Conservation (phyloP, 345 rosid genomes). For the Cardiospermum halicacabum region DNA sequence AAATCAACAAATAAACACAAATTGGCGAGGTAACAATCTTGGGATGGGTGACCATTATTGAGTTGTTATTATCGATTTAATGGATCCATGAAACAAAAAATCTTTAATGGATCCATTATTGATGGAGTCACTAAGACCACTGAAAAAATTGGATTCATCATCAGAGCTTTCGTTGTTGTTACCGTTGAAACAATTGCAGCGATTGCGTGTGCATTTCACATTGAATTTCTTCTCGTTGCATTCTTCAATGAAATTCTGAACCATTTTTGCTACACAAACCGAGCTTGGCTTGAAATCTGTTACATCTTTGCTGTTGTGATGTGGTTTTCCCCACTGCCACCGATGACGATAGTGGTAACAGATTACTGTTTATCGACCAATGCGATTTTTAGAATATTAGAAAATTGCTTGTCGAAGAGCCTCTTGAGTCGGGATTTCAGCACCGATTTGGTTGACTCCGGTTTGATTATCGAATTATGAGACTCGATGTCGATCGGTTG, state of each 20-base stretch:
- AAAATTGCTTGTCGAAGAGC: slow-evolving; percentile 62
- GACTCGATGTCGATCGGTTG: slow-evolving; percentile 57
- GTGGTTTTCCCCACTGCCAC: slow-evolving; percentile 39
- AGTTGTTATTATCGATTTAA: too few species aligned
- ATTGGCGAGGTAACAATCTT: too few species aligned
- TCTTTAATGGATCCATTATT: slow-evolving; percentile 43
- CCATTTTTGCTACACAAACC: slow-evolving; percentile 81
- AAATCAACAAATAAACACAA: too few species aligned
- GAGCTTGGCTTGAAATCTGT: slow-evolving; percentile 90
- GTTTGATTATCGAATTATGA: slow-evolving; percentile 24
- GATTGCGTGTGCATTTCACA: slow-evolving; percentile 66
- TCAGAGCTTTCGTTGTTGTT: slow-evolving; percentile 74
- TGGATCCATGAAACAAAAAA: too few species aligned
- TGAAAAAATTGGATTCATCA: slow-evolving; percentile 67
- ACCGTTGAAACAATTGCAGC: slow-evolving; percentile 94
- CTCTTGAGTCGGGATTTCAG: slow-evolving; percentile 63
- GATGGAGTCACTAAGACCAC: slow-evolving; percentile 36
- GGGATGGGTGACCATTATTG: too few species aligned
- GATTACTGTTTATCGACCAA: slow-evolving; percentile 45
- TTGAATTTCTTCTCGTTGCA: slow-evolving; percentile 62
- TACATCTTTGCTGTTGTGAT: slow-evolving; percentile 31
- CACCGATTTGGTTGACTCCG: slow-evolving; percentile 52
- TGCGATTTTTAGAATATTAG: slow-evolving; percentile 40
- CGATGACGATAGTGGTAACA: slow-evolving; percentile 7
- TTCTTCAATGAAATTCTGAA: slow-evolving; percentile 83